A percentile compares a stretch with the other conserved stretches of the same genome.
These are phyloP conservation scores for Annulohypoxylon bovei DNA, from an alignment of 495 filamentous ascomycete genomes.

Conservation along the genomic window DNA sequence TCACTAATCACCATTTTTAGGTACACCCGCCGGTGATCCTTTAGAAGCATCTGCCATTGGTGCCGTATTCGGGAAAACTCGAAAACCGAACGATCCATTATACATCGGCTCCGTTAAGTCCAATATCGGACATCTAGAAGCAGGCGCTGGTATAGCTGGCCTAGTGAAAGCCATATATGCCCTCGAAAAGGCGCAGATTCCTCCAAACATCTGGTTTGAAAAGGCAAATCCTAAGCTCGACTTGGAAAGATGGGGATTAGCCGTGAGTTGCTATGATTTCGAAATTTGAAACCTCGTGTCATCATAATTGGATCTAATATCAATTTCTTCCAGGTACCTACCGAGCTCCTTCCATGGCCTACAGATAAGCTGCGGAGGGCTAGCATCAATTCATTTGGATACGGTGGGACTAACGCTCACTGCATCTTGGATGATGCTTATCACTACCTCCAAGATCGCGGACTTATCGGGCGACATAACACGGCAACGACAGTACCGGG, in stretches of 20 bases:
- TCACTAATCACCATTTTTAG: conserved; percentile 24
- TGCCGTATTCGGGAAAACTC: conserved; percentile 57
- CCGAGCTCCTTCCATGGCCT: conserved; percentile 43
- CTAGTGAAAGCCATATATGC: conserved; percentile 62
- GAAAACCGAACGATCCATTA: conserved; percentile 51
- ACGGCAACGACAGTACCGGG: conserved; percentile 27
- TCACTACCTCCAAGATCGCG: conserved; percentile 35
- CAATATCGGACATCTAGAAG: conserved; percentile 58
- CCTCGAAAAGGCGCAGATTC: conserved; percentile 58
- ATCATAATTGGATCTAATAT: too few species aligned
- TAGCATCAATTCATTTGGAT: conserved; percentile 53
- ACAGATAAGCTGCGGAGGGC: conserved; percentile 44
- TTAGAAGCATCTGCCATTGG: conserved; percentile 57
- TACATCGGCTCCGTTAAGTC: conserved; percentile 57
- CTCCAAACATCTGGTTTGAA: conserved; percentile 55
- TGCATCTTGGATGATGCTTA: conserved; percentile 45
- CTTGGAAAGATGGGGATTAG: conserved; percentile 51
- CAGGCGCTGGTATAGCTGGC: conserved; percentile 59
- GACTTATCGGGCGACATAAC: conserved; percentile 35
- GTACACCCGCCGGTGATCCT: conserved; percentile 65
- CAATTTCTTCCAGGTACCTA: conserved; percentile 32
- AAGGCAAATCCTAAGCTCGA: conserved; percentile 56
- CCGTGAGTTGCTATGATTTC: background rate
- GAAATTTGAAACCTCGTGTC: background rate
- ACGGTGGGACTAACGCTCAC: conserved; percentile 55